Evolutionary conservation across 306 rosid genomes (phyloP), one percentile per base, ranked within the genome.

Genomic region (Vigna nakashimae): DNA sequence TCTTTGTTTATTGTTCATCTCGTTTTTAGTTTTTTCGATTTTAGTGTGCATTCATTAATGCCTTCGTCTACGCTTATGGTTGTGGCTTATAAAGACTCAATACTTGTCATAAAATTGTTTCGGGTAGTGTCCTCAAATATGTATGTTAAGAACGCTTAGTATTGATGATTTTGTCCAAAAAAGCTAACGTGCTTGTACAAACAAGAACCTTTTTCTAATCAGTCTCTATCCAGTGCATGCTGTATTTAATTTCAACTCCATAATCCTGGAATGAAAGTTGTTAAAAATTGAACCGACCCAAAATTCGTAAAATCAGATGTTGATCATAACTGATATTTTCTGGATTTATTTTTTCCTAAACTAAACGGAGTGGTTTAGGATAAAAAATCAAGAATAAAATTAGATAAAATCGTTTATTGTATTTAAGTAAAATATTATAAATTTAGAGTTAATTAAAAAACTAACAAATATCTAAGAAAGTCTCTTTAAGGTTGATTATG

Each of bases 1-100:
- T 52, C 42, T 58, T 58, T 66, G 72, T 51, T 40, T 38, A n/a
- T 59, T 28, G 70, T 55, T 76, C 17, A n/a, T 56, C 4, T 51
- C 16, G 15, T 28, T 4, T 40, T 4, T 28, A 15, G 49, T 40
- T 58, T 45, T 53, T 24, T 77, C 51, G 48, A 40, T 59, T 77
- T 50, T 38, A 48, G 30, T 65, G 26, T 43, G 6, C 59, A 40
- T 72, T 38, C 49, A 5, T 22, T 24, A n/a, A 56, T 55, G 43
- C 48, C 45, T 30, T 16, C 52, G 17, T 48, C 16, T 32, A 45
- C 15, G 63, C 45, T 5, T 9, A 42, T 49, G 36, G 71, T 65
- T 36, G 22, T 73, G 46, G 52, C 46, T 52, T 51, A 15, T 12
- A 12, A 12, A 69, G 62, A 75, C 52, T 26, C 30, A 17, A 16